These are phyloP conservation scores for Phoma sp. DNA, from an alignment of 2,329 filamentous ascomycete genomes.

Conservation along the genomic window DNA sequence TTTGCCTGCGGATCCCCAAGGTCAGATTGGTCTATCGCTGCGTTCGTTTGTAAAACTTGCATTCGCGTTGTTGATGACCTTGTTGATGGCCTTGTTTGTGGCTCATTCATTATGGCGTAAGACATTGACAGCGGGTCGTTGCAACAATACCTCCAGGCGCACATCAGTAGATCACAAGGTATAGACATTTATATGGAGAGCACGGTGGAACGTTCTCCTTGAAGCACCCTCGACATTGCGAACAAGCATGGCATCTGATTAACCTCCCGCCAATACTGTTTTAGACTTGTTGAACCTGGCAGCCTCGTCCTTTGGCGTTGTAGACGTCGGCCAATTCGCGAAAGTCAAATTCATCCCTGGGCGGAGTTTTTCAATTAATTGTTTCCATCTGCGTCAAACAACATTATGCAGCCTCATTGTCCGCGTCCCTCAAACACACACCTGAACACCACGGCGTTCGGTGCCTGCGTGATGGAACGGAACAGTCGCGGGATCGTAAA, in stretches of 20 bases:
- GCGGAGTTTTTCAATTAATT: neutral
- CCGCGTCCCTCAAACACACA: conserved; percentile 4
- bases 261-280: no score
- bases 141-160: neutral
- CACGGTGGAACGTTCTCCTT: no score
- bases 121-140: neutral
- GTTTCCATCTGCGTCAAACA: neutral
- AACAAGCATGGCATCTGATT: no score
- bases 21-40: neutral
- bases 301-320: neutral
- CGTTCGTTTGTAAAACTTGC: neutral
- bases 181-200: no score
- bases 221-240: no score
- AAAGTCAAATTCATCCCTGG: conserved; percentile 1
- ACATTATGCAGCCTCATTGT: neutral
- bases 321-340: neutral
- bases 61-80: neutral
- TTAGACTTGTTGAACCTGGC: no score
- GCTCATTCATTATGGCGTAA: neutral
- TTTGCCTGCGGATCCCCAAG: neutral
- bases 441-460: neutral
- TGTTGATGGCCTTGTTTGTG: neutral
- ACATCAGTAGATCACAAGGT: no score
- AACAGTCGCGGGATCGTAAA: neutral
- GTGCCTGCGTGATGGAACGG: neutral